Evolutionary conservation across 176 grass and related monocot species (phyloP), one percentile per base, ranked within the genome.

Genomic region (Carex littledalei): DNA sequence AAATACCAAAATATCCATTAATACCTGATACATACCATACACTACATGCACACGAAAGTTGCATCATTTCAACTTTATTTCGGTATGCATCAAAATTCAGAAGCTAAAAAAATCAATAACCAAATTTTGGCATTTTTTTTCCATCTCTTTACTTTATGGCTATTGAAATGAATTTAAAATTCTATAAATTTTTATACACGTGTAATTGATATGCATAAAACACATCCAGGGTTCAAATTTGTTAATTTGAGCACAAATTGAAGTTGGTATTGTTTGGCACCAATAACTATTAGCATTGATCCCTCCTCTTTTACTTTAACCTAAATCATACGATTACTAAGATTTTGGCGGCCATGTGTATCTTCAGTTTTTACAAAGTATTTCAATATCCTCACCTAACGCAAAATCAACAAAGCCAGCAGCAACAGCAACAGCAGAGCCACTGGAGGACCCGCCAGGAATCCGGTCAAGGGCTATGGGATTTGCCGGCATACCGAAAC

Each of bases 361-460:
- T 47, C 47, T 54, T 54, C 49, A 76, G 72, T 39, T 39, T 39
- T 58, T 9, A 13, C 31, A 45, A 11, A 47, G 10, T 7, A 82
- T 24, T 45, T 22, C 10, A 21, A 45, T 65, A 82, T 82, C 39
- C 90, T 91, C 84, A 99, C 96, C 96, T 77, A 99, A 90, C n/a
- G 96, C 87, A 87, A 99, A 99, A 89, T 99, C 93, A 84, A 94
- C 97, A 66, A 95, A 88, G 21, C 91, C 91, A 84, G 84, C 79
- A 85, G 91, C 93, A 89, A 99, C 97, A 76, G 97, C 91, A 34
- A 95, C 93, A 82, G 97, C 91, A 26, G 97, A 99, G 77, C 97
- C 97, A 67, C 97, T 99, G 65, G 93, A 99, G 63, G 93, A 99
- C 66, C 97, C 97, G 21, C 97, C 97, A 72, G 97, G 91, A 84